Conservation (phyloP, 116 monocot species). For the Zostera marina region DNA sequence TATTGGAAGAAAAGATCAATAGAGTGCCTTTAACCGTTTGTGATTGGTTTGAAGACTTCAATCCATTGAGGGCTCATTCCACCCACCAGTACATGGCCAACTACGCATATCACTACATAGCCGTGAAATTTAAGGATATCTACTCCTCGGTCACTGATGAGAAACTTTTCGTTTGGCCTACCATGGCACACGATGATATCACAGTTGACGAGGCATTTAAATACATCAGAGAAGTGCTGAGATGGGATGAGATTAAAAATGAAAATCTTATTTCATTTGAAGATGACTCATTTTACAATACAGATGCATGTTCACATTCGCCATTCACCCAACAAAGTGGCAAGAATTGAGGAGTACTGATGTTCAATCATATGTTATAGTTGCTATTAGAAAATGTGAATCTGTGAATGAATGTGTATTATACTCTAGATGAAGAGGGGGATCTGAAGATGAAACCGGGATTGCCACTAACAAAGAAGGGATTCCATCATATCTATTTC, state of each 20-base stretch:
- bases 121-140: conserved; percentile 79
- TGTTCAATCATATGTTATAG: too few relatives aligned
- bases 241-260: conserved; percentile 44
- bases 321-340: too few relatives aligned
- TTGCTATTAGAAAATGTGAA: too few relatives aligned
- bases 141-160: conserved; percentile 31
- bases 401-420: too few relatives aligned
- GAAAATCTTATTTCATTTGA: conserved; percentile 15
- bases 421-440: too few relatives aligned
- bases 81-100: conserved; percentile 47
- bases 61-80: conserved; percentile 43
- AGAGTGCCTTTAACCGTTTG: conserved; percentile 31
- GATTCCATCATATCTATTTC: too few relatives aligned
- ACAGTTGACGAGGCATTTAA: conserved; percentile 46
- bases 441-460: too few relatives aligned
- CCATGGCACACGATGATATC: conserved; percentile 20
- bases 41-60: conserved; percentile 80
- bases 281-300: conserved; percentile 73
- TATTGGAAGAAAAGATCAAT: conserved; percentile 69
- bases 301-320: too few relatives aligned
- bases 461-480: too few relatives aligned
- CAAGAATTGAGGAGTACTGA: too few relatives aligned
- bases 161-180: conserved; percentile 41
- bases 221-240: conserved; percentile 49
- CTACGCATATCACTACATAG: conserved; percentile 67